Base-by-base conservation (phyloP, 441 rosid genomes). In the Pelargonium myrrhifolium region DNA sequence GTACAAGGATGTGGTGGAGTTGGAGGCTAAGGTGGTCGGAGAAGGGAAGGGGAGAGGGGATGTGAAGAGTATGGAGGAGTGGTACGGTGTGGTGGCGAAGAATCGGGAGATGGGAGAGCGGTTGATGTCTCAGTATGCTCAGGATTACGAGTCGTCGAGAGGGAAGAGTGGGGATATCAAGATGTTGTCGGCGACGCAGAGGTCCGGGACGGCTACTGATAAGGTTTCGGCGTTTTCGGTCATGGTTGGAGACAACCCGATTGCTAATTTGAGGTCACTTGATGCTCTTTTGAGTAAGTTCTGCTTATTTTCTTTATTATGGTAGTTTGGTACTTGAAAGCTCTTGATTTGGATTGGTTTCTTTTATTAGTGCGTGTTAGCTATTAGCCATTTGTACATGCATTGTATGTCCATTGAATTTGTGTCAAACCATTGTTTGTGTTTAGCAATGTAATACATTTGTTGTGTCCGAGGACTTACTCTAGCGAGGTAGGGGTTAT, bases 171-270 rank as follows among this genome's bases (percentile, higher is more conserved):
- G 93, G 59, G 97, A 91, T 65, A 86, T 91, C 80, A 93, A 91
- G 81, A 89, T 88, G 97, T 75, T 91, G 6, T 70, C 77, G 6
- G 84, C 93, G 17, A 88, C 95, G 1, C 97, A 89, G 74, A 85
- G 92, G 83, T 86, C 97, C 6, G 96, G 99, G 65, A 93, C 99
- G 17, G 93, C 87, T 1, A 79, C 95, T 60, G 97, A 93, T 82
- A 91, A 88, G 73, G 93, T 94, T 56, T 86, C 96, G 8, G 93
- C 97, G 0, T 94, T 89, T 79, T 85, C 95, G 26, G 86, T 89
- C 28, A 81, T 89, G 81, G 82, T 91, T 40, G 99, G 90, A 31
- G 96, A 91, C 81, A 94, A 94, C 66, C 89, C 96, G 0, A 74
- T 94, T 39, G 97, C 97, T 55, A 94, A 91, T 78, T 76, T 94